Evolutionary conservation across 1,139 yeast genomes (phyloP).

Genomic region (Suhomyces ambrosiae): DNA sequence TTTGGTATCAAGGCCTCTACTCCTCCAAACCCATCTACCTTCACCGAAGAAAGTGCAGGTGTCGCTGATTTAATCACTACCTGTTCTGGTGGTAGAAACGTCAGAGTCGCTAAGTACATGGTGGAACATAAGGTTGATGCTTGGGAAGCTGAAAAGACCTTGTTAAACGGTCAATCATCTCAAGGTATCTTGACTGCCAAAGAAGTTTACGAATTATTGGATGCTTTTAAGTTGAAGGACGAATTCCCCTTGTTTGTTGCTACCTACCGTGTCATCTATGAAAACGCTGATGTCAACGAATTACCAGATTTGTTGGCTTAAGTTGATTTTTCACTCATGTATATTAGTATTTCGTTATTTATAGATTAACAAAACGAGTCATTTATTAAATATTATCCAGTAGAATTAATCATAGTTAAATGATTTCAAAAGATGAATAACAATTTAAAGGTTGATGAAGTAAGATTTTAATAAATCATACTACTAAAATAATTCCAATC

Average conservation of each 20-base stretch:
- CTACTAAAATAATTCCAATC: no score
- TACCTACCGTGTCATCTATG: constrained; percentile 79
- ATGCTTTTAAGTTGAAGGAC: constrained; percentile 55
- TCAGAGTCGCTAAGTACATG: constrained; percentile 81
- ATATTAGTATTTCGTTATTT: constrained; percentile 10
- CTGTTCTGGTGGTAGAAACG: constrained; percentile 95
- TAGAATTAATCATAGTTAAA: no score
- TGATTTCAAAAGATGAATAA: no score
- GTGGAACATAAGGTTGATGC: constrained; percentile 71
- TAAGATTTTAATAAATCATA: no score
- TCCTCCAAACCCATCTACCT: constrained; percentile 70
- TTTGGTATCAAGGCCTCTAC: constrained; percentile 74
- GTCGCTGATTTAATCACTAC: constrained; percentile 96
- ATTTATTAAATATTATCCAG: not conserved
- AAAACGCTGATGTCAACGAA: constrained; percentile 62
- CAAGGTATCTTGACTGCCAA: constrained; percentile 89
- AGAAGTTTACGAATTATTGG: constrained; percentile 86
- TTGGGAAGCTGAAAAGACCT: constrained; percentile 74
- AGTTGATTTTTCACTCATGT: constrained; percentile 5
- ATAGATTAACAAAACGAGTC: constrained; percentile 6
- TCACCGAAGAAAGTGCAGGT: constrained; percentile 91
- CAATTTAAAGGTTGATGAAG: no score
- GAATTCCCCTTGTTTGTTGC: constrained; percentile 90
- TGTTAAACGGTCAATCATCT: constrained; percentile 90
- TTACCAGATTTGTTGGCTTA: constrained; percentile 63